A percentile compares a stretch with the other conserved stretches of the same genome.
Evolutionary conservation across 2,329 filamentous ascomycete species (phyloP).

Genomic region (Arachnomyces sp.): DNA sequence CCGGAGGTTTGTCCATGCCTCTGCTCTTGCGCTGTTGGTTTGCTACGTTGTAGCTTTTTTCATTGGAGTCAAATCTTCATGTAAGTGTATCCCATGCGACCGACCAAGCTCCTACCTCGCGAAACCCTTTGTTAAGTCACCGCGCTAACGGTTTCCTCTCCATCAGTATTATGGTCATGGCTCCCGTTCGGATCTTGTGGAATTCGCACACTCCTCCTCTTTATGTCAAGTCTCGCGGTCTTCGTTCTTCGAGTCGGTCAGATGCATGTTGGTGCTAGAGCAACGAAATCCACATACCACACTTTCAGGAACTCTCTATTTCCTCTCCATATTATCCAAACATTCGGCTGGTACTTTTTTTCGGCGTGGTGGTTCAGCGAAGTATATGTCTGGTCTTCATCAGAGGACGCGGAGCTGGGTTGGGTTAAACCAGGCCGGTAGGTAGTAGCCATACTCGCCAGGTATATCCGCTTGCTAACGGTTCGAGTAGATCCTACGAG

Average conservation of each 20-base stretch:
- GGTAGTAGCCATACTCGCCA: constrained; percentile 25
- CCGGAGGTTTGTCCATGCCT: constrained; percentile 73
- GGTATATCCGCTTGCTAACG: not conserved
- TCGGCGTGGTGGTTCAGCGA: constrained; percentile 76
- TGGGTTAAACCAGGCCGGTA: constrained; percentile 65
- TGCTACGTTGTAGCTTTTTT: constrained; percentile 67
- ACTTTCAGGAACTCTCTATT: constrained; percentile 55
- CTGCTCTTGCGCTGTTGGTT: constrained; percentile 58
- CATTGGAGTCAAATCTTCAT: constrained; percentile 61
- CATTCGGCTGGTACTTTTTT: constrained; percentile 65
- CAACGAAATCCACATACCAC: constrained; percentile 60
- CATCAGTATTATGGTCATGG: constrained; percentile 72
- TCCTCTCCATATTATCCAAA: constrained; percentile 58
- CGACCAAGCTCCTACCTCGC: constrained; percentile 1
- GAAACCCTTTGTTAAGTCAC: not conserved
- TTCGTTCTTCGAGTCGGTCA: constrained; percentile 81
- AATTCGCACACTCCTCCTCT: constrained; percentile 66
- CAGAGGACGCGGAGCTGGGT: constrained; percentile 54
- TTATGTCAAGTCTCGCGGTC: constrained; percentile 66
- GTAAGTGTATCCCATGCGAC: constrained; percentile 42
- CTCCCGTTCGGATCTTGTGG: constrained; percentile 72
- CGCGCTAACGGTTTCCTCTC: not conserved
- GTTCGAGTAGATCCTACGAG: constrained; percentile 45
- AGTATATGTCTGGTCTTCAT: constrained; percentile 67
- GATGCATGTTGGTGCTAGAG: constrained; percentile 67